Conservation (phyloP, 1,284 basidiomycete species). For the Macrocybe sp. region DNA sequence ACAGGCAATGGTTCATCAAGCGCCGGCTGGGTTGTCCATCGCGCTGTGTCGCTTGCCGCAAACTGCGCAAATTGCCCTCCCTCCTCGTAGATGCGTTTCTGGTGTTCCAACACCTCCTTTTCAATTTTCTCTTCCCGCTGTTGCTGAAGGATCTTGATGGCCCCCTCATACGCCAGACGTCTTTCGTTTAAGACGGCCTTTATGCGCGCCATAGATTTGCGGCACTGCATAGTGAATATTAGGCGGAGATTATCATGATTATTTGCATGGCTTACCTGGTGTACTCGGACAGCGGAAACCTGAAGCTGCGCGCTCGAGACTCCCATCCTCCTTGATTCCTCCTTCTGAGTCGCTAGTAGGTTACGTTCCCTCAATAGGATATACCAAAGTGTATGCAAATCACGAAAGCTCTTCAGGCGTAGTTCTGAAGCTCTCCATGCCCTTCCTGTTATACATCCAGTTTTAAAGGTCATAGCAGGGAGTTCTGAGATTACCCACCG, state of each 20-base stretch:
- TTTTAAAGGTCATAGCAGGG: neutral
- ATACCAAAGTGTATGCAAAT: constrained; percentile 93
- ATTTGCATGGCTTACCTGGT: constrained; percentile 28
- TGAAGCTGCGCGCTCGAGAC: constrained; percentile 26
- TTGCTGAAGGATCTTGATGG: constrained; percentile 40
- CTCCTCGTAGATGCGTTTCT: constrained; percentile 18
- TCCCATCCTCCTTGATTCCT: constrained; percentile 66
- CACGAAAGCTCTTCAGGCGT: constrained; percentile 84
- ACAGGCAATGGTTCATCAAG: no score
- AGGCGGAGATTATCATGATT: constrained; percentile 3
- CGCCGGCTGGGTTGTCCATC: no score
- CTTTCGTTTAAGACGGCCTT: constrained; percentile 94
- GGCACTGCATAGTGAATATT: constrained; percentile 50
- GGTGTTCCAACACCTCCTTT: constrained; percentile 24
- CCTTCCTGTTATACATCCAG: constrained; percentile 51
- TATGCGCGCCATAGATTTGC: constrained; percentile 96
- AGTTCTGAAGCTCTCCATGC: constrained; percentile 84
- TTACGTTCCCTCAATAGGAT: constrained; percentile 85
- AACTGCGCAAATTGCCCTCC: constrained; percentile 5
- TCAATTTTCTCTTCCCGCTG: constrained; percentile 27
- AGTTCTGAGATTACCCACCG: constrained; percentile 15
- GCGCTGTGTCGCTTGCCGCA: no score
- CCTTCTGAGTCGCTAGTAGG: constrained; percentile 81
- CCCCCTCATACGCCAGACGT: constrained; percentile 75
- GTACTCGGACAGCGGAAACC: constrained; percentile 32